Conservation (phyloP, 225 moss, liverwort and hornwort species). For the Neckera pumila region DNA sequence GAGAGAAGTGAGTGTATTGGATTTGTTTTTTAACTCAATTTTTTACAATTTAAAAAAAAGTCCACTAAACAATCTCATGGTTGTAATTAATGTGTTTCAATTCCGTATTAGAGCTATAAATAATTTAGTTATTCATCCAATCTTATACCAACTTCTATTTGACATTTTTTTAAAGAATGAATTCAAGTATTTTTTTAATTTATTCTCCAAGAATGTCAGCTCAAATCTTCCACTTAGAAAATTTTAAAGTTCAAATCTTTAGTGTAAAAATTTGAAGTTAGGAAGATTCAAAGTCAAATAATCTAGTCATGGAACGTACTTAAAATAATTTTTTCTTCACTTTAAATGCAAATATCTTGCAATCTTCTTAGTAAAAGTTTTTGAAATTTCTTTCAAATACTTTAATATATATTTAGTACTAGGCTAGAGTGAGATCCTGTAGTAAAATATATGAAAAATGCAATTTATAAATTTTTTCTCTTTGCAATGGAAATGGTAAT, state of each 20-base stretch:
- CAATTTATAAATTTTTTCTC: neutral
- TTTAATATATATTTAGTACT: neutral
- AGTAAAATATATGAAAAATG: neutral
- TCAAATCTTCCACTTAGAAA: no score
- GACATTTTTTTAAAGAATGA: no score
- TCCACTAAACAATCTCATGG: no score
- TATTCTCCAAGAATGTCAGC: no score
- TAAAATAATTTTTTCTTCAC: neutral
- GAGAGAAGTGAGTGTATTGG: no score
- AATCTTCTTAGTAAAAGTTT: neutral
- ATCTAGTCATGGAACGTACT: neutral
- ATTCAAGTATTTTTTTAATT: no score
- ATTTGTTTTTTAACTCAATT: no score
- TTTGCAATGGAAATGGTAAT: neutral
- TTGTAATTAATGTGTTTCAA: no score
- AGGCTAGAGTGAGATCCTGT: neutral
- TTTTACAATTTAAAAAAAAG: no score
- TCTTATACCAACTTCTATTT: neutral
- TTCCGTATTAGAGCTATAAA: no score
- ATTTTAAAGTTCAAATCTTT: neutral
- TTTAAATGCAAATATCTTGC: neutral
- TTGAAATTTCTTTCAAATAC: neutral
- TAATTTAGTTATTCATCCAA: neutral
- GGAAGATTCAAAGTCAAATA: neutral
- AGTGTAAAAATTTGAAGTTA: neutral